A percentile compares a stretch with the other conserved stretches of the same genome.
Evolutionary conservation across 2,329 filamentous ascomycete species (phyloP).

Genomic region (Neonectria hederae): DNA sequence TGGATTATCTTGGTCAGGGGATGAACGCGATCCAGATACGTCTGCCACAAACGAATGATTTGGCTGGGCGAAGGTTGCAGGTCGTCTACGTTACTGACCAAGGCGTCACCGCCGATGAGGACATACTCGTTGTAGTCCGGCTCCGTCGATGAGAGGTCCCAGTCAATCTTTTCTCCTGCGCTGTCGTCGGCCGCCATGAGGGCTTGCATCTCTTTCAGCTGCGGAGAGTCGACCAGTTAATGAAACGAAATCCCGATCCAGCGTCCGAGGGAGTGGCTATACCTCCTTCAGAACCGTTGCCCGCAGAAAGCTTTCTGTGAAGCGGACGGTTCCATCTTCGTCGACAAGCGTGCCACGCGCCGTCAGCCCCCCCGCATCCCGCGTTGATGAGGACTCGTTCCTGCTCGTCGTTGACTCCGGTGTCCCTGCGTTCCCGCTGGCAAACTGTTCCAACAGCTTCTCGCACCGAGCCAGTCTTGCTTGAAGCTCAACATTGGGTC

Average conservation of each 20-base stretch:
- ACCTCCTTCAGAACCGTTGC: not conserved
- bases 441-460: not conserved
- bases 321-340: not conserved
- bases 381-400: not conserved
- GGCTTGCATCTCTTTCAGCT: not conserved
- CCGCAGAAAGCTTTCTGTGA: not conserved
- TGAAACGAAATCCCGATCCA: not conserved
- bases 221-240: not conserved
- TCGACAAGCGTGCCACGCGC: not conserved
- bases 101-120: not conserved
- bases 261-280: not conserved
- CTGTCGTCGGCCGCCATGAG: not conserved
- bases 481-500: conserved; percentile 8
- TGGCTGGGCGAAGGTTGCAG: conserved; percentile 6
- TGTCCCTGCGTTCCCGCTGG: not conserved
- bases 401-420: not conserved
- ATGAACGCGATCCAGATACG: conserved; percentile 19
- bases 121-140: not conserved
- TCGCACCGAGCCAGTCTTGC: conserved; percentile 11
- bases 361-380: not conserved
- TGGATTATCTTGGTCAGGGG: conserved; percentile 21
- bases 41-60: conserved; percentile 16
- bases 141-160: not conserved
- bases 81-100: not conserved
- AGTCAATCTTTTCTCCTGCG: not conserved